Conservation (phyloP, 2,329 filamentous ascomycete genomes). For the Hypoxylon sp. region DNA sequence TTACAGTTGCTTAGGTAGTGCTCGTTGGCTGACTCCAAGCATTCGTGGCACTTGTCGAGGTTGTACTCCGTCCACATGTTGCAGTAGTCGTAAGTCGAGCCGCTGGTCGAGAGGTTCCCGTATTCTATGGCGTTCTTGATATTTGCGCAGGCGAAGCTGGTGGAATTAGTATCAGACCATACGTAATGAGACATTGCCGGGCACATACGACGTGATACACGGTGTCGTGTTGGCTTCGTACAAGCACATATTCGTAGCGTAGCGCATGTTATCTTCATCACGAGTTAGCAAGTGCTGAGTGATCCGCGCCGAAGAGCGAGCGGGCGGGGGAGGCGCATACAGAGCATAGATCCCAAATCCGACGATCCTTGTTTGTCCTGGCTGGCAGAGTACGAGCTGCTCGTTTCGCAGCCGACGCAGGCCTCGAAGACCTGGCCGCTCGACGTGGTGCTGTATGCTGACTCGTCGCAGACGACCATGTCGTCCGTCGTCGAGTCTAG, state of each 20-base stretch:
- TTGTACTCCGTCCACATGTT: slow-evolving; percentile 53
- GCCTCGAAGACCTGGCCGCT: slow-evolving; percentile 58
- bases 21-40: slow-evolving; percentile 51
- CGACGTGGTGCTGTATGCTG: slow-evolving; percentile 48
- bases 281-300: slow-evolving; percentile 29
- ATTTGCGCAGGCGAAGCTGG: slow-evolving; percentile 61
- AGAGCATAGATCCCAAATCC: slow-evolving; percentile 63
- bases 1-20: slow-evolving; percentile 63
- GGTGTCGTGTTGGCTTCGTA: slow-evolving; percentile 55
- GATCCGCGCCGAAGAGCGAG: not conserved
- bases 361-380: slow-evolving; percentile 50
- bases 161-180: slow-evolving; percentile 37
- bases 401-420: slow-evolving; percentile 61
- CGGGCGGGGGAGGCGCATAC: slow-evolving; percentile 58
- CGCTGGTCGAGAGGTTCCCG: slow-evolving; percentile 56
- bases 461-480: slow-evolving; percentile 59
- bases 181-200: not conserved
- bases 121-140: slow-evolving; percentile 57
- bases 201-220: slow-evolving; percentile 61
- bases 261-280: slow-evolving; percentile 64
- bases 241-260: slow-evolving; percentile 62
- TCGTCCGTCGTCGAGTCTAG: slow-evolving; percentile 53
- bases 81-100: slow-evolving; percentile 63
- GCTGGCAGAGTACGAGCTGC: slow-evolving; percentile 54
- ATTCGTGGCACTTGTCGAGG: slow-evolving; percentile 56